Percentiles rank a stretch among this genome's conserved stretches.
Evolutionary conservation across 2,329 filamentous ascomycete species (phyloP).

Genomic region (Diaporthe capsici): DNA sequence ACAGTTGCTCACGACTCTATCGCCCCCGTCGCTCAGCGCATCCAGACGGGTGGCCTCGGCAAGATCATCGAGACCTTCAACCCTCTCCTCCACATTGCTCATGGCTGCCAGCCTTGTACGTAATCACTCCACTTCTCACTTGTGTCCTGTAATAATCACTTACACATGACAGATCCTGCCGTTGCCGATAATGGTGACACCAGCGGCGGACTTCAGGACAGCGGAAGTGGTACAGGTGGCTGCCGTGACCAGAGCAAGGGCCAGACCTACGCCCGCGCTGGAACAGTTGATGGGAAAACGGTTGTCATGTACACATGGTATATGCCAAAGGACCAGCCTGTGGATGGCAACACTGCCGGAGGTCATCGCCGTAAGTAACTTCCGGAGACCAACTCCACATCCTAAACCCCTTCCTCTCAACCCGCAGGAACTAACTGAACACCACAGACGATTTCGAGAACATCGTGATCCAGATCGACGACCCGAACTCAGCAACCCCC

Average conservation of each 20-base stretch:
- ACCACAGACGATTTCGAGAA: constrained; percentile 53
- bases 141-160: not conserved
- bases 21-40: not conserved
- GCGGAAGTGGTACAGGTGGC: constrained; percentile 47
- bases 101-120: constrained; percentile 46
- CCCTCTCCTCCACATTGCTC: constrained; percentile 46
- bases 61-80: constrained; percentile 42
- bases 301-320: constrained; percentile 60
- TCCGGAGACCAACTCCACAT: not conserved
- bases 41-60: constrained; percentile 45
- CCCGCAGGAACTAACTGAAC: not conserved
- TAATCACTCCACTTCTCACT: not conserved
- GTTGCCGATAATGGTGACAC: constrained; percentile 20
- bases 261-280: constrained; percentile 53
- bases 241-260: constrained; percentile 50
- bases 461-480: constrained; percentile 51
- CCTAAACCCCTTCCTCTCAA: not conserved
- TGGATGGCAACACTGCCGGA: constrained; percentile 47
- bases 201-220: constrained; percentile 52
- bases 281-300: constrained; percentile 45
- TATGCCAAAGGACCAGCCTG: constrained; percentile 59
- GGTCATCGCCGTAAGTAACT: constrained; percentile 49
- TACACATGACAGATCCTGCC: not conserved
- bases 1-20: constrained; percentile 25
- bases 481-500: constrained; percentile 42